These are phyloP conservation scores for Carpinus fangiana DNA, from an alignment of 306 rosid species.

Conservation along the genomic window DNA sequence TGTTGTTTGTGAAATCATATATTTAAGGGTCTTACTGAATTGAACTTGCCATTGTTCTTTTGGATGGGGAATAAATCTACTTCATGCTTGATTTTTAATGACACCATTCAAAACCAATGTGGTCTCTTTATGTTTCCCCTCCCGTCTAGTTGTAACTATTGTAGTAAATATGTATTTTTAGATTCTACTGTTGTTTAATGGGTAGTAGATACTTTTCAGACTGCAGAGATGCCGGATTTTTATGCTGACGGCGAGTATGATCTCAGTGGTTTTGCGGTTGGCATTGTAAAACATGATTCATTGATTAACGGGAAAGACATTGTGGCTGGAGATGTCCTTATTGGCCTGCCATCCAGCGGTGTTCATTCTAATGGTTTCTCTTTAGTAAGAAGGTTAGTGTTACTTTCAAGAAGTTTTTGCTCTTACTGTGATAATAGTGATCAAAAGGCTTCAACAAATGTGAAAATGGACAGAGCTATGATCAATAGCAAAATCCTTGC, in stretches of 20 bases:
- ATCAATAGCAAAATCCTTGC: not conserved
- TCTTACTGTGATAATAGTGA: not conserved
- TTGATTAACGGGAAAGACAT: constrained; percentile 77
- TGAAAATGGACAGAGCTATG: not conserved
- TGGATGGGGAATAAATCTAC: not conserved
- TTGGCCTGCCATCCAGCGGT: constrained; percentile 93
- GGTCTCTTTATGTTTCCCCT: not conserved
- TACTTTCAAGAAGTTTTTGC: not conserved
- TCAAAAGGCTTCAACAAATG: constrained; percentile 4
- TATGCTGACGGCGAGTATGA: constrained; percentile 88
- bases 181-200: constrained; percentile 4
- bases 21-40: not conserved
- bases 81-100: not conserved
- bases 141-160: not conserved
- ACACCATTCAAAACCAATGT: not conserved
- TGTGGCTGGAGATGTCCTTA: constrained; percentile 67
- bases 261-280: constrained; percentile 95
- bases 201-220: constrained; percentile 48
- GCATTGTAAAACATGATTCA: constrained; percentile 69
- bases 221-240: constrained; percentile 97
- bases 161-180: not conserved
- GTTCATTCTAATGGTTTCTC: constrained; percentile 95
- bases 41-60: not conserved
- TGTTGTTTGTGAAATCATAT: not conserved
- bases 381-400: constrained; percentile 76